Evolutionary conservation across 208 protist genomes (phyloP).

Genomic region (Leishmania arabica): DNA sequence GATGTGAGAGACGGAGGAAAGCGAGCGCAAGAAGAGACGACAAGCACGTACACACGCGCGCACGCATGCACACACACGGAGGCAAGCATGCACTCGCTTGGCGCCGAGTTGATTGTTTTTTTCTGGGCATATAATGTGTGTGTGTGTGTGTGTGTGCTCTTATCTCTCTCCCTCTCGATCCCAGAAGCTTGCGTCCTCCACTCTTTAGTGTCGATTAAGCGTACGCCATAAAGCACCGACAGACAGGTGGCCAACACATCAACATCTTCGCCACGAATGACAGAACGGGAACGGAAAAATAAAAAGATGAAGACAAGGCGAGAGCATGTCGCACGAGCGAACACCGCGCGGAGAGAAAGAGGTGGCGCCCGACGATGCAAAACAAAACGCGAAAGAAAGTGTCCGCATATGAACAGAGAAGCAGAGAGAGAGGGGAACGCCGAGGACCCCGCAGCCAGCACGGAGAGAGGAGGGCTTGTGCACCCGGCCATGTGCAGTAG

Average conservation of each 20-base stretch:
- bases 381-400: not conserved
- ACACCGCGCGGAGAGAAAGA: not conserved
- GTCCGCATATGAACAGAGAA: not conserved
- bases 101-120: not conserved
- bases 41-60: not conserved
- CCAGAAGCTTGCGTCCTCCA: not conserved
- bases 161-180: not conserved
- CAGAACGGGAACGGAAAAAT: not conserved
- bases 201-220: not conserved
- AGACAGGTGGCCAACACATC: not conserved
- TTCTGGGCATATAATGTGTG: no score
- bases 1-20: not conserved
- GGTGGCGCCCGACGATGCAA: not conserved
- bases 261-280: not conserved
- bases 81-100: not conserved
- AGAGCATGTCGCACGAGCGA: not conserved
- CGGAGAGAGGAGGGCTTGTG: not conserved
- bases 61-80: not conserved
- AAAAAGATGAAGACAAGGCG: not conserved
- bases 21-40: not conserved
- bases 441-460: not conserved
- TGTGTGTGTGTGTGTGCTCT: not conserved
- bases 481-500: not conserved
- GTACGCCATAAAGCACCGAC: not conserved
- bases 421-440: not conserved